Evolutionary conservation across 805 yeast genomes (phyloP).

Genomic region (Priceomyces carsonii): DNA sequence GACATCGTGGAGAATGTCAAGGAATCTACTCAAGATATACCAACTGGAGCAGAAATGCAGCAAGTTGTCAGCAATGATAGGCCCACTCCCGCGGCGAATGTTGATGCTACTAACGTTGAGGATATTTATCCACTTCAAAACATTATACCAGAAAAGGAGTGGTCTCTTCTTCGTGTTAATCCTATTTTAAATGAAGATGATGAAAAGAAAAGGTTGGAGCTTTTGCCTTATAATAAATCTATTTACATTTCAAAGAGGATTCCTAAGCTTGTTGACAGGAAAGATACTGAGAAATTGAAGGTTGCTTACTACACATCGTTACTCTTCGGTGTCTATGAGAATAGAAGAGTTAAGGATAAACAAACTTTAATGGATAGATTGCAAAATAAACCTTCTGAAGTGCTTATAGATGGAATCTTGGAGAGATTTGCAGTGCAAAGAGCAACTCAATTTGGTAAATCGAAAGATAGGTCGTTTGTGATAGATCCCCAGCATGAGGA

Average conservation of each 20-base stretch:
- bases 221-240: slow-evolving; percentile 65
- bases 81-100: slow-evolving; percentile 78
- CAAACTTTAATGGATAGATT: slow-evolving; percentile 61
- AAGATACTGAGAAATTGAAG: slow-evolving; percentile 60
- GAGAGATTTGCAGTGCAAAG: slow-evolving; percentile 68
- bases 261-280: slow-evolving; percentile 33
- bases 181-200: slow-evolving; percentile 56
- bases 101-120: slow-evolving; percentile 78
- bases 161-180: slow-evolving; percentile 62
- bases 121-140: slow-evolving; percentile 76
- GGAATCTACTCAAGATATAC: slow-evolving; percentile 68
- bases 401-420: slow-evolving; percentile 69
- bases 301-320: slow-evolving; percentile 79
- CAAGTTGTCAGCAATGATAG: slow-evolving; percentile 63
- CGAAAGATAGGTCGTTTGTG: slow-evolving; percentile 73
- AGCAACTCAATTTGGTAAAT: slow-evolving; percentile 66
- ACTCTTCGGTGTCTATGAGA: slow-evolving; percentile 74
- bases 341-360: slow-evolving; percentile 62
- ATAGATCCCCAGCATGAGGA: slow-evolving; percentile 90
- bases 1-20: slow-evolving; percentile 83
- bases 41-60: slow-evolving; percentile 65
- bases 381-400: slow-evolving; percentile 66
- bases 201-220: slow-evolving; percentile 49
- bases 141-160: slow-evolving; percentile 70
- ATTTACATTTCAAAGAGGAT: slow-evolving; percentile 53